Base-by-base conservation (phyloP, 805 yeast genomes). In the Lipomyces kockii region DNA sequence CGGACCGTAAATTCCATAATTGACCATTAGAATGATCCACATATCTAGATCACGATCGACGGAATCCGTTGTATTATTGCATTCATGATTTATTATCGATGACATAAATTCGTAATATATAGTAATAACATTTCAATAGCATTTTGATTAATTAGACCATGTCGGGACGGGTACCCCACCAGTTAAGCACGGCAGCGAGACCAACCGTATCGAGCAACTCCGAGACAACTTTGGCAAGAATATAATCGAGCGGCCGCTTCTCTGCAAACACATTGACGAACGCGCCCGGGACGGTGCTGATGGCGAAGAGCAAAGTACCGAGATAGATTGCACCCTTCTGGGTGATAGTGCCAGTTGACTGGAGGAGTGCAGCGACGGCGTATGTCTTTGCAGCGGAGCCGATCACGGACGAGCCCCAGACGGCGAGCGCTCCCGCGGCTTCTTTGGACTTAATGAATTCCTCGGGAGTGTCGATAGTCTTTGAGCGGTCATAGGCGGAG, bases 191-290 rank as follows among this genome's bases (percentile, higher is more conserved):
- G 46, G 78, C 72, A 4, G 83, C 73, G 49, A 80, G 75, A 20
- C 83, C 83, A 35, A 81, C 81, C 34, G 83, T 80, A 74, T 81
- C 83, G 34, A 81, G 72, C 49, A 80, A 65, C 61, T 79, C 73
- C 20, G 77, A 72, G 20, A 76, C 78, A 39, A 72, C 63, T 68
- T 74, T 72, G 61, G 79, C 76, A 35, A 76, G 71, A 37, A 81
- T 63, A 39, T 75, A 74, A 66, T 80, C 82, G 9, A 74, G 32
- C 17, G 80, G 76, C 66, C 78, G 73, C 74, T 76, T 73, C 65
- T 80, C 78, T 59, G 79, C 71, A 63, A 80, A 69, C 62, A 80
- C 57, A 60, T 60, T 62, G 43, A 68, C 67, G 52, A 80, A 75
- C 22, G 80, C 65, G 54, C 75, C 66, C 29, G 83, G 83, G 29